phyloP scores from a whole-genome alignment of 2,329 filamentous ascomycete species.

The Dryadomyces quercus-mongolicae region DNA sequence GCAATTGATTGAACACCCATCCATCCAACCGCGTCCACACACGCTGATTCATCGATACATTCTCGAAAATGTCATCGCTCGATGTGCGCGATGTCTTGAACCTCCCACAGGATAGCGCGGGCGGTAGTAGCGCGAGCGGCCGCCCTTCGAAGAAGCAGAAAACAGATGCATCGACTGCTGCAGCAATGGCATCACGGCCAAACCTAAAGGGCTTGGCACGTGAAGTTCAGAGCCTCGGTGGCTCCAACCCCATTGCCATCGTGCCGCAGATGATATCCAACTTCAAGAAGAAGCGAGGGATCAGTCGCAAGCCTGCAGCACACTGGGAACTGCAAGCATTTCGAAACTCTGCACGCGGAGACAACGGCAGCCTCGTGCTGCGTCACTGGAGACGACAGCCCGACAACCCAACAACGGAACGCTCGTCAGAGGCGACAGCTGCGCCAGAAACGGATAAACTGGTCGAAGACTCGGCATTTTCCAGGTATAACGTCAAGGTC shows the following conservation, averaged over 20 bases:
- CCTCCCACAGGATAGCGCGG: constrained; percentile 48
- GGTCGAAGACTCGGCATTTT: constrained; percentile 53
- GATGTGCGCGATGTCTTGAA: constrained; percentile 86
- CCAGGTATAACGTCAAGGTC: constrained; percentile 78
- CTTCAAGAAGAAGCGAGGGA: constrained; percentile 47
- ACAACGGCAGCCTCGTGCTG: constrained; percentile 54
- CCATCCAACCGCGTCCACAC: not conserved
- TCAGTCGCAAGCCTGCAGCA: constrained; percentile 41
- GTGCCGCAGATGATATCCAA: constrained; percentile 42
- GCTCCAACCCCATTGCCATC: constrained; percentile 55
- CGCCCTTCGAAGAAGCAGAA: constrained; percentile 67
- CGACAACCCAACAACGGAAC: not conserved
- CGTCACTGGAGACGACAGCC: constrained; percentile 64
- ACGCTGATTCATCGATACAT: not conserved
- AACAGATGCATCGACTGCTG: constrained; percentile 35
- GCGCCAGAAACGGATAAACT: constrained; percentile 10
- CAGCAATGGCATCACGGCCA: constrained; percentile 15
- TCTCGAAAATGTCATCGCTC: constrained; percentile 48
- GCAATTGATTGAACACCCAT: not conserved
- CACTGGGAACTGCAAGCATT: constrained; percentile 62
- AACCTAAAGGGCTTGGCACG: constrained; percentile 53
- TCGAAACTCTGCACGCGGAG: constrained; percentile 57
- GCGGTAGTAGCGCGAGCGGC: constrained; percentile 20
- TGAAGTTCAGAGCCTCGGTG: constrained; percentile 53
- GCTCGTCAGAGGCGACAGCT: not conserved